A percentile compares a stretch with the other conserved stretches of the same genome.
phyloP scores from a whole-genome alignment of 805 yeast genomes.

The Naumovozyma baii region DNA sequence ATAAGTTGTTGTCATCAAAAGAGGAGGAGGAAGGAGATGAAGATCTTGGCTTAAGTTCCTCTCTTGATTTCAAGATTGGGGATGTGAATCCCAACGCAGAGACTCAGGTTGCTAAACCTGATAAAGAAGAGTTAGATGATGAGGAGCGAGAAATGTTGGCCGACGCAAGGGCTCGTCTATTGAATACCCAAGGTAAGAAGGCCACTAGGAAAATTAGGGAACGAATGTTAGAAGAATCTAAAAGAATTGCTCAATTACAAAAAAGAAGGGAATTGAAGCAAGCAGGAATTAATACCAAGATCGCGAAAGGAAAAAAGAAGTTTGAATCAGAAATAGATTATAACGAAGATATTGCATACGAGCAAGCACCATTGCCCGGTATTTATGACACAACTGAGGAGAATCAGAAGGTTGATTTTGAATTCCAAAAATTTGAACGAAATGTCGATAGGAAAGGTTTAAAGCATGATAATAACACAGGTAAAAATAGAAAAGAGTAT shows the following conservation, averaged over 20 bases:
- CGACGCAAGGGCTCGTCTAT: slow-evolving; percentile 88
- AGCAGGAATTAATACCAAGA: slow-evolving; percentile 53
- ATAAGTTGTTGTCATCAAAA: slow-evolving; percentile 41
- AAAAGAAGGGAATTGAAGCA: slow-evolving; percentile 72
- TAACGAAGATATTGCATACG: slow-evolving; percentile 74
- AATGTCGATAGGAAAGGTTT: slow-evolving; percentile 39
- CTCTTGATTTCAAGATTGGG: slow-evolving; percentile 34
- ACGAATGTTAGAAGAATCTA: slow-evolving; percentile 67
- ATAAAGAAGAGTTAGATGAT: slow-evolving; percentile 68
- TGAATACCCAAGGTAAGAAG: slow-evolving; percentile 89
- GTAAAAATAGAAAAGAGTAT: slow-evolving; percentile 26
- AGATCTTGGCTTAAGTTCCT: slow-evolving; percentile 31
- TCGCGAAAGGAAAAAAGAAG: slow-evolving; percentile 44
- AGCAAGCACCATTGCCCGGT: slow-evolving; percentile 58
- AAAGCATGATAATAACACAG: slow-evolving; percentile 26
- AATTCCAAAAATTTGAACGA: slow-evolving; percentile 35
- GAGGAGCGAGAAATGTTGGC: slow-evolving; percentile 86
- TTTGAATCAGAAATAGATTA: slow-evolving; percentile 63
- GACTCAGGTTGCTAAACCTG: slow-evolving; percentile 72
- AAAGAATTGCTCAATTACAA: slow-evolving; percentile 65
- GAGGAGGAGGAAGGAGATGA: slow-evolving; percentile 25
- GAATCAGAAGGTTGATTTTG: slow-evolving; percentile 31
- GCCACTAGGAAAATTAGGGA: slow-evolving; percentile 87
- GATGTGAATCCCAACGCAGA: slow-evolving; percentile 67
- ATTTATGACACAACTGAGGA: slow-evolving; percentile 63